A percentile compares a stretch with the other conserved stretches of the same genome.
Conservation (phyloP, 495 filamentous ascomycete genomes). For the Hypoxylon crocopeplum region DNA sequence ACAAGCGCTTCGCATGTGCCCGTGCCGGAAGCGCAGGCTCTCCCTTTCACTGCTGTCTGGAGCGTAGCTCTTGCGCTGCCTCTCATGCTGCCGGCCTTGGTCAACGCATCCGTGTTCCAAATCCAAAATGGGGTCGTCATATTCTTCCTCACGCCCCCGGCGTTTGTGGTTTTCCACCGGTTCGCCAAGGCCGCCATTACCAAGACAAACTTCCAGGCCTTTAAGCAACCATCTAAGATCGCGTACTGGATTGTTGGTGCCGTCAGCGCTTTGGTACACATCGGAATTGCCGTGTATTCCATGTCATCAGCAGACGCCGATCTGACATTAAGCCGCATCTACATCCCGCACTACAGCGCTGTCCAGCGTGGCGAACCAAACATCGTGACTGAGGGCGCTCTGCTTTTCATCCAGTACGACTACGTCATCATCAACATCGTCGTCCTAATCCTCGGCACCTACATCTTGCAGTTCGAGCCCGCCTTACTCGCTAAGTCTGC, state of each 20-base stretch:
- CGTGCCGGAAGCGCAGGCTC: background rate
- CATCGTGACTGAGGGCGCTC: conserved; percentile 1
- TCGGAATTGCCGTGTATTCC: conserved; percentile 1
- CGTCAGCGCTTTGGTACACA: conserved; percentile 1
- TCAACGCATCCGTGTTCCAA: background rate
- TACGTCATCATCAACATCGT: conserved; percentile 2
- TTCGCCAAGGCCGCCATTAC: background rate
- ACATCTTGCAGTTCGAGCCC: background rate
- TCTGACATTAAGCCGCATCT: conserved; percentile 1
- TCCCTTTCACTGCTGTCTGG: conserved; percentile 7
- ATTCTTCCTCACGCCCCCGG: conserved; percentile 1
- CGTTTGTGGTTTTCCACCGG: background rate
- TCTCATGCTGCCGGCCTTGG: background rate
- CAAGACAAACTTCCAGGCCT: background rate
- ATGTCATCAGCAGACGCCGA: background rate
- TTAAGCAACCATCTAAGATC: background rate
- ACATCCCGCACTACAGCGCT: background rate
- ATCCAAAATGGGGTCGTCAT: background rate
- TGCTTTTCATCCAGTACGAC: conserved; percentile 5
- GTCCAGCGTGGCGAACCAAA: conserved; percentile 1
- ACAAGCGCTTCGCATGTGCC: background rate
- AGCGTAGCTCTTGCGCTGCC: background rate
- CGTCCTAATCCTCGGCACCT: conserved; percentile 4
- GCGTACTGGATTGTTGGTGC: conserved; percentile 6
- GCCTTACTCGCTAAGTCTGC: background rate